phyloP scores from a whole-genome alignment of 805 yeast species.

The Tetrapisispora fleetii region DNA sequence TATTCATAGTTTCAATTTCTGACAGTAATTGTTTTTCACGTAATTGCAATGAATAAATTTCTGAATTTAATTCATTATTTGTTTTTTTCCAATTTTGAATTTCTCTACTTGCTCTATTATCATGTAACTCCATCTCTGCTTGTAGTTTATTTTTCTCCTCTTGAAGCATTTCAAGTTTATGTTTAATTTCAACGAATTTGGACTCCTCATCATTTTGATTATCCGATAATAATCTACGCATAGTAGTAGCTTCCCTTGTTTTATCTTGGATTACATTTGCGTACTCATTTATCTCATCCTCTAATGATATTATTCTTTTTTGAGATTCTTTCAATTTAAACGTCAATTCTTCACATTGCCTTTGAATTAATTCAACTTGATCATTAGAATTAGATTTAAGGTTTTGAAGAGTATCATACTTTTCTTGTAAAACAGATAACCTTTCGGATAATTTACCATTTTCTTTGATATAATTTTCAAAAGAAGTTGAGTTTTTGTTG shows the following conservation, averaged over 20 bases:
- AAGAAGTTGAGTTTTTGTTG: slow-evolving; percentile 29
- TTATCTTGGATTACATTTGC: slow-evolving; percentile 68
- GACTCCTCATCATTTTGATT: slow-evolving; percentile 48
- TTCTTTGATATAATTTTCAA: slow-evolving; percentile 31
- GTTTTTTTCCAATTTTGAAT: slow-evolving; percentile 49
- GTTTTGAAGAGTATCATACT: slow-evolving; percentile 31
- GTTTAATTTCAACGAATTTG: slow-evolving; percentile 45
- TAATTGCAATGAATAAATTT: slow-evolving; percentile 28
- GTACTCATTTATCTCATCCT: slow-evolving; percentile 75
- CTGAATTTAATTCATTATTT: slow-evolving; percentile 32
- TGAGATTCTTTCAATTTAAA: slow-evolving; percentile 60
- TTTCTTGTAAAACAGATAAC: slow-evolving; percentile 30
- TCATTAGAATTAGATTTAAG: slow-evolving; percentile 32
- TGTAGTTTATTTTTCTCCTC: slow-evolving; percentile 61
- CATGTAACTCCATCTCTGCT: slow-evolving; percentile 36
- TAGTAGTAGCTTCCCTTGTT: slow-evolving; percentile 63
- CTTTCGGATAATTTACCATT: slow-evolving; percentile 36
- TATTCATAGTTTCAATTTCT: slow-evolving; percentile 26
- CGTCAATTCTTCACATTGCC: slow-evolving; percentile 62
- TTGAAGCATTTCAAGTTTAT: slow-evolving; percentile 37
- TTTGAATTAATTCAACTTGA: slow-evolving; percentile 42
- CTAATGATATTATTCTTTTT: slow-evolving; percentile 51
- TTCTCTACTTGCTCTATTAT: slow-evolving; percentile 55
- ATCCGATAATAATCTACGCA: slow-evolving; percentile 60
- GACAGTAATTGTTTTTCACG: slow-evolving; percentile 28